Evolutionary conservation across 2,329 filamentous ascomycete genomes (phyloP).

Genomic region (Aspergillus amoenus): DNA sequence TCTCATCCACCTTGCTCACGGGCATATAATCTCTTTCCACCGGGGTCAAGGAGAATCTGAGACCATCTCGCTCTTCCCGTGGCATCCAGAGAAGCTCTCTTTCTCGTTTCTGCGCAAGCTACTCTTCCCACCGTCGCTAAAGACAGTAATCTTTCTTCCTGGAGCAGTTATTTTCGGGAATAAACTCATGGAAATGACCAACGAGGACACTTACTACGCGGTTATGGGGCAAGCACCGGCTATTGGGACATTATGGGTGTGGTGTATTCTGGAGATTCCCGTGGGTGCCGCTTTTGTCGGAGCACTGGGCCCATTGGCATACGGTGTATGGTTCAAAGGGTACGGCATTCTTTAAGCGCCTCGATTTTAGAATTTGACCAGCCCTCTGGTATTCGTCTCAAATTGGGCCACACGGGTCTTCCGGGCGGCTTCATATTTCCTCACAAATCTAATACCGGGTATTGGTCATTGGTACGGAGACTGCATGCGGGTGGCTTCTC

Average conservation of each 20-base stretch:
- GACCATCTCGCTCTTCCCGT: conserved; percentile 26
- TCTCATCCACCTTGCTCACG: conserved; percentile 46
- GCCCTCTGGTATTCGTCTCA: neutral
- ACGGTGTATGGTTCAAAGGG: conserved; percentile 54
- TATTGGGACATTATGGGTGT: conserved; percentile 86
- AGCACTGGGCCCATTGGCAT: conserved; percentile 51
- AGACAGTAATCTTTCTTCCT: conserved; percentile 36
- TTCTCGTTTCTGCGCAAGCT: conserved; percentile 28
- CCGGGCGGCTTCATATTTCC: neutral
- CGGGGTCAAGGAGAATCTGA: conserved; percentile 11
- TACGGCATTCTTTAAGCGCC: conserved; percentile 43
- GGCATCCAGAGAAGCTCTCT: conserved; percentile 25
- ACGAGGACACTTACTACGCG: conserved; percentile 75
- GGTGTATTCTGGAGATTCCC: conserved; percentile 85
- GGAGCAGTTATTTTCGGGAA: conserved; percentile 55
- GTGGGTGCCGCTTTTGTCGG: conserved; percentile 64
- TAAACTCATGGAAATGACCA: conserved; percentile 79
- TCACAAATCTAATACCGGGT: neutral
- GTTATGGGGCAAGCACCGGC: conserved; percentile 92
- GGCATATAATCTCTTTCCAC: conserved; percentile 40
- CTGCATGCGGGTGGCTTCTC: neutral
- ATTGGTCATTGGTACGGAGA: neutral
- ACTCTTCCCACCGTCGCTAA: conserved; percentile 33
- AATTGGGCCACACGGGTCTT: neutral
- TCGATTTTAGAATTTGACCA: neutral